Base-by-base conservation (phyloP, 2,329 filamentous ascomycete species). In the Daldinia eschscholtzii region DNA sequence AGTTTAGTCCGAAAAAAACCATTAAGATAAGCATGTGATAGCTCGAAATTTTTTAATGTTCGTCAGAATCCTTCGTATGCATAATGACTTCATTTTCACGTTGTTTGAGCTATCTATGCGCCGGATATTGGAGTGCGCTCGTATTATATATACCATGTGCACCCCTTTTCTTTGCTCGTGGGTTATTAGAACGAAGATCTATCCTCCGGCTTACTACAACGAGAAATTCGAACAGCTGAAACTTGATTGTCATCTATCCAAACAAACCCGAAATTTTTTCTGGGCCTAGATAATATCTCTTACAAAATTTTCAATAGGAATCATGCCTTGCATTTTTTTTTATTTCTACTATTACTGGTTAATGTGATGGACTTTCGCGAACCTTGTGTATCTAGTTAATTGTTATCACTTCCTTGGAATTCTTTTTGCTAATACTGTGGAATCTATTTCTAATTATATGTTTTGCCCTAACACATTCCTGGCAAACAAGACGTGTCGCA, bases 11-110 rank as follows among this genome's bases (percentile, higher is more conserved):
- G 39, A 28, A 59, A 28, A 59, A 39, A 57, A 7, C 28, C 39
- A 15, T 57, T 23, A 55, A 35, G 37, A 56, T 56, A 59, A 62
- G 28, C 53, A 61, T 61, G 63, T 39, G 57, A 61, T 42, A 61
- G 35, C 56, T 57, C 41, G 33, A 56, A 56, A 35, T 35, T 35
- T 41, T 50, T 18, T 18, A 57, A 60, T 50, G 37, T n/a, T 59
- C 33, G 30, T 18, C 18, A 57, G 33, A 39, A 57, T 57, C 53
- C 35, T 57, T 41, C 53, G 37, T 15, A 55, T 39, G 55, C 42
- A 48, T 20, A 55, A 66, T 15, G 48, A 15, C n/a, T 56, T 56
- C n/a, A 57, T 57, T 41, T 57, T 57, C 35, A 41, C 20, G 35
- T 42, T 37, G 53, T 57, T 57, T 10, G 2, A 41, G 37, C 35